These are phyloP conservation scores for Croton setiger DNA, from an alignment of 441 rosid species.

Conservation along the genomic window DNA sequence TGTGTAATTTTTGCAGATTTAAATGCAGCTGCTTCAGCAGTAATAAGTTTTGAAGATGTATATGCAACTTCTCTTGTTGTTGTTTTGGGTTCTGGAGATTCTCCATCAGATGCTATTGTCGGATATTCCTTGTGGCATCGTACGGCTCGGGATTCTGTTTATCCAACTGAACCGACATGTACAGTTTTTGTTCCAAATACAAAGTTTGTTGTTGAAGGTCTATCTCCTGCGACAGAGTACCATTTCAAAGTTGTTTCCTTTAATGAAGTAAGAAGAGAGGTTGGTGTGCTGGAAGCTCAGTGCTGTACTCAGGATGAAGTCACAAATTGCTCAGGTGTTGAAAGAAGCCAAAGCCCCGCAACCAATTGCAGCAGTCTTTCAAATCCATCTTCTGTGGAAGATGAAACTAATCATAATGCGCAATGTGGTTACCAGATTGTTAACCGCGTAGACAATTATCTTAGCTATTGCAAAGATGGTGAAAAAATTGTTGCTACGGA, in stretches of 20 bases:
- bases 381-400: conserved; percentile 80
- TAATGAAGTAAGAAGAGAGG: conserved; percentile 39
- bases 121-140: conserved; percentile 67
- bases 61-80: conserved; percentile 55
- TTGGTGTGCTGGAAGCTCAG: conserved; percentile 46
- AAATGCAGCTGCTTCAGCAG: conserved; percentile 27
- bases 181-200: conserved; percentile 46
- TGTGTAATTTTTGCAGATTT: conserved; percentile 31
- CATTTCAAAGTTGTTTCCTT: conserved; percentile 53
- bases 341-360: conserved; percentile 78
- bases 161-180: conserved; percentile 55
- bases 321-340: conserved; percentile 35
- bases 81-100: conserved; percentile 45
- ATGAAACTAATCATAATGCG: conserved; percentile 62
- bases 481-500: conserved; percentile 41
- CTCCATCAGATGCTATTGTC: conserved; percentile 29
- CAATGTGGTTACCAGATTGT: conserved; percentile 40
- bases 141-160: conserved; percentile 39
- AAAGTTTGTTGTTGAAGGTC: conserved; percentile 56
- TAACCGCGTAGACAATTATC: conserved; percentile 44
- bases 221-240: conserved; percentile 62
- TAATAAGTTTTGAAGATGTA: conserved; percentile 59
- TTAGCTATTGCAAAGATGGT: conserved; percentile 29
- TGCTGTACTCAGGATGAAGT: conserved; percentile 40
- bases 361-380: conserved; percentile 80